phyloP scores from a whole-genome alignment of 2,329 filamentous ascomycete genomes.

The Nigrospora sphaerica region DNA sequence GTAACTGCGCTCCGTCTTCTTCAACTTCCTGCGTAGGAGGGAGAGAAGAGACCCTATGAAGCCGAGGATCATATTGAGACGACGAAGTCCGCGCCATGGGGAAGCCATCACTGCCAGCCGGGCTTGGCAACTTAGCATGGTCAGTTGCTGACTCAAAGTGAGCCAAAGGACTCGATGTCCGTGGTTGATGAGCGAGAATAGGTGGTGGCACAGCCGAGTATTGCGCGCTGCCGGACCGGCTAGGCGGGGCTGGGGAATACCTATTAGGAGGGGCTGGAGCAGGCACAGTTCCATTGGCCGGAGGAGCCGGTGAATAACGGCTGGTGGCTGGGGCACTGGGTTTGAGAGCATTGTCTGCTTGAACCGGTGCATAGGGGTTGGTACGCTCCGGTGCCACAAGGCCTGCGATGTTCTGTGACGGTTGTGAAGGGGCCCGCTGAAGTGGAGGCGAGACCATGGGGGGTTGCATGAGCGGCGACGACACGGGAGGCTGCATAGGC shows the following conservation, averaged over 20 bases:
- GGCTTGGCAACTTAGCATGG: constrained; percentile 19
- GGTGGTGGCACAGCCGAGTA: constrained; percentile 36
- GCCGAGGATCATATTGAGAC: constrained; percentile 44
- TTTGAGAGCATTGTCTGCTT: constrained; percentile 25
- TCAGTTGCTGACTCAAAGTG: constrained; percentile 51
- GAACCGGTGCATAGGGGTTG: constrained; percentile 46
- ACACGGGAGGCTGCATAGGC: constrained; percentile 12
- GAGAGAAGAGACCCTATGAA: constrained; percentile 49
- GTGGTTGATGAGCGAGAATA: constrained; percentile 50
- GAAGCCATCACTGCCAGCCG: constrained; percentile 30
- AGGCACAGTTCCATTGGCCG: constrained; percentile 27
- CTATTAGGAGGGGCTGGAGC: constrained; percentile 34
- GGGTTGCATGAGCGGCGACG: constrained; percentile 11
- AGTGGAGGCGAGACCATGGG: constrained; percentile 7
- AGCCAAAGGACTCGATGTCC: constrained; percentile 59
- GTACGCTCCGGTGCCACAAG: constrained; percentile 46
- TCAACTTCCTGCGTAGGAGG: constrained; percentile 57
- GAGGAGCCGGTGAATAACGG: constrained; percentile 57
- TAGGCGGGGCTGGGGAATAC: constrained; percentile 46
- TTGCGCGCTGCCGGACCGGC: constrained; percentile 30
- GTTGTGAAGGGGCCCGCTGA: constrained; percentile 13
- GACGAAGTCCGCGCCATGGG: constrained; percentile 43
- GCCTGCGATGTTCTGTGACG: constrained; percentile 8
- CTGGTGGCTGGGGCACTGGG: constrained; percentile 22
- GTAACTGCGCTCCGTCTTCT: constrained; percentile 39